Evolutionary conservation across 2,329 filamentous ascomycete species (phyloP), one percentile per base, ranked within the genome.

Genomic region (Penicillium sp.): DNA sequence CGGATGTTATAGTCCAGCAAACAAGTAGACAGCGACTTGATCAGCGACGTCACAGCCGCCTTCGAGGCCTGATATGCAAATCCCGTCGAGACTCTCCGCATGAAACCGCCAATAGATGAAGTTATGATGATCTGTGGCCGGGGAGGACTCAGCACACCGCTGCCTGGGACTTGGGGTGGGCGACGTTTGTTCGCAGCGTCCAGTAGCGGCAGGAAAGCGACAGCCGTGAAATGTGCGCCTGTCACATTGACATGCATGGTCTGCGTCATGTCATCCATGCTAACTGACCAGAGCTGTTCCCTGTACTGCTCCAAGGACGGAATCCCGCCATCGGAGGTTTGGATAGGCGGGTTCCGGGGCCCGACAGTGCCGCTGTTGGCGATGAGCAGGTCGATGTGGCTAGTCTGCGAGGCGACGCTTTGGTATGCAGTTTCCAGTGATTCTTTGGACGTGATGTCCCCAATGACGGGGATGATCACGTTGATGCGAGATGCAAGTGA

Each of bases 301-400:
- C 21, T 67, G 65, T 26, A 80, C 33, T 52, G 12, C 12, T 55
- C 51, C 12, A 58, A 20, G 4, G 60, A 16, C 18, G 47, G 24
- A 23, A 46, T 20, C 18, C 35, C 28, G 0, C 52, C 52, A 75
- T 52, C 50, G 2, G 63, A 3, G 65, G 57, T n/a, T 78, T 72
- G 12, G 68, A 70, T 2, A 61, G 66, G 3, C 71, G 72, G 56
- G 16, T 45, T 57, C n/a, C 73, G 64, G 0, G 79, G 77, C 0
- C 79, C 76, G 3, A 67, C 64, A 52, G 71, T 70, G 46, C 79
- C 79, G 3, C 78, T 75, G 59, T 81, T 81, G 64, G 77, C 76
- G 62, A 81, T 70, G 1, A 82, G 67, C 11, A 81, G 71, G 59
- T 82, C 79, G 23, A 82, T 72, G 58, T 79, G 74, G 38, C 77